Percentiles rank a stretch among this genome's conserved stretches.
phyloP scores from a whole-genome alignment of 192 early-diverging fungal species.

The Podila verticillata region DNA sequence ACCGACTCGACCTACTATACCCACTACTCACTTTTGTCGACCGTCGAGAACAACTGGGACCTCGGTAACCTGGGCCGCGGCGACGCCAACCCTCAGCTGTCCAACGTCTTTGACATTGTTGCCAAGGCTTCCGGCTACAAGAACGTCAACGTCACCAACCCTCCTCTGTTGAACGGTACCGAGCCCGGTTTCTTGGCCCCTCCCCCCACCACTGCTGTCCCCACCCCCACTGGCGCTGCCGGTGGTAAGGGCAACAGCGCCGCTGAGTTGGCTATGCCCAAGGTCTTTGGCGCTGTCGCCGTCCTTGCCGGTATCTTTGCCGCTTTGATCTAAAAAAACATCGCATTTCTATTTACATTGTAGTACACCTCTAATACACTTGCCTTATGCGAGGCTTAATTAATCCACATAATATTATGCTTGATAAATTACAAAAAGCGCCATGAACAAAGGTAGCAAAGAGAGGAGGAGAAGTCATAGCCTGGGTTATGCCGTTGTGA shows the following conservation, averaged over 20 bases:
- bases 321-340: too few relatives aligned
- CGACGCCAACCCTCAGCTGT: slow-evolving; percentile 59
- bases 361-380: too few relatives aligned
- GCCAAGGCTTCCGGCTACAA: slow-evolving; percentile 47
- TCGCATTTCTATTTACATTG: too few relatives aligned
- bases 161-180: slow-evolving; percentile 49
- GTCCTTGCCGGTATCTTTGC: not conserved
- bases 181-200: slow-evolving; percentile 47
- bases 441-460: too few relatives aligned
- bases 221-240: not conserved
- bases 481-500: too few relatives aligned
- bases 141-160: slow-evolving; percentile 48
- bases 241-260: too few relatives aligned
- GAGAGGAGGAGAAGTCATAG: too few relatives aligned
- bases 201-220: not conserved
- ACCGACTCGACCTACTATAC: slow-evolving; percentile 68
- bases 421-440: too few relatives aligned
- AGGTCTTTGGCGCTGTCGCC: slow-evolving; percentile 7
- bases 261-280: not conserved
- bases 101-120: slow-evolving; percentile 57
- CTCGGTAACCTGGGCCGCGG: slow-evolving; percentile 65
- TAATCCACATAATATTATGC: too few relatives aligned
- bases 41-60: slow-evolving; percentile 72
- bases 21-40: slow-evolving; percentile 72
- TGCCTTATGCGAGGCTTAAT: too few relatives aligned